Evolutionary conservation across 176 grass and related monocot species (phyloP), one percentile per base, ranked within the genome.

Genomic region (Alopecurus myosuroides): DNA sequence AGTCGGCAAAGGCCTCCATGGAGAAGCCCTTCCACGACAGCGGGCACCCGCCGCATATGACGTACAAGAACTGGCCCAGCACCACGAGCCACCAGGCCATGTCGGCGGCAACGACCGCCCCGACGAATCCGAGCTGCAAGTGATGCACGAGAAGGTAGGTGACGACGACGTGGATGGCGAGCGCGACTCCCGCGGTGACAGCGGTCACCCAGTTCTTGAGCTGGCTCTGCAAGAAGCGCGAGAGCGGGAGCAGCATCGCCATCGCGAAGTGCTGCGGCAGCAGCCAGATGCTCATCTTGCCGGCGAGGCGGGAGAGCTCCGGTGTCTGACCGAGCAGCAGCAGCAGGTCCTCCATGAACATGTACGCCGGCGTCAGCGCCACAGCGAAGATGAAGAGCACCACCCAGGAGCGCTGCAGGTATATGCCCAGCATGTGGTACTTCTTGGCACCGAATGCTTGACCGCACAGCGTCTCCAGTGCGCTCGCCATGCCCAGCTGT

Each of bases 401-500:
- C 3, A 86, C 3, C 92, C 88, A 94, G 0, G 88, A 94, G 0
- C 92, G 88, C 70, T 91, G 92, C 79, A 94, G 70, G 92, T 94
- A 94, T 40, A 94, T 67, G 9, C 92, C 88, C 58, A 94, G 83
- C 92, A 94, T 94, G 61, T 85, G 78, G 76, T 88, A 45, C 88
- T 88, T 83, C 88, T 83, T 86, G 2, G 88, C 92, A 4, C 88
- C 88, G 68, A 57, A 94, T 29, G 92, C 88, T 34, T 91, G 88
- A 6, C 92, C 88, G 62, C 88, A 94, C 42, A 94, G 75, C 50
- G 92, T 94, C 51, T 94, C 88, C 79, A 94, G 71, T 26, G 92
- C 92, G 70, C 92, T 94, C 83, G 79, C 92, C 92, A 94, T 93
- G 45, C 91, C 91, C 22, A 93, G 81, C 87, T 92, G 3, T n/a